Evolutionary conservation across 306 rosid species (phyloP).

Genomic region (Geum urbanum): DNA sequence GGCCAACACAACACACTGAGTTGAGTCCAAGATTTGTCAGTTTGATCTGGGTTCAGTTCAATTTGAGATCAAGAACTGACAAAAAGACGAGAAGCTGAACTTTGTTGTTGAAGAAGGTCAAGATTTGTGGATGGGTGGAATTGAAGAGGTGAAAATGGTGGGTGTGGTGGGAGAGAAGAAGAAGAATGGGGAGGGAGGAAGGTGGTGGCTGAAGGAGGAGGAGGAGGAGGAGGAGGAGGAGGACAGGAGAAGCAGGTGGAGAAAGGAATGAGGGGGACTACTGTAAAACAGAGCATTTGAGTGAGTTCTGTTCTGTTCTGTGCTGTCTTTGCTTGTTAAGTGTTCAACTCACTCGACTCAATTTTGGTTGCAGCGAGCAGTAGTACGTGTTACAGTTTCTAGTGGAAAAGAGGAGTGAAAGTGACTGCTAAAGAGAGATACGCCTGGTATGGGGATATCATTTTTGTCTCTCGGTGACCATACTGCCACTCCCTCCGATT

Average conservation of each 20-base stretch:
- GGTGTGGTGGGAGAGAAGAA: conserved; percentile 10
- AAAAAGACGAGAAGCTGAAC: neutral
- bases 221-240: neutral
- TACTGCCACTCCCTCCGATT: conserved; percentile 1
- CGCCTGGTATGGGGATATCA: conserved; percentile 3
- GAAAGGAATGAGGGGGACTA: conserved; percentile 35
- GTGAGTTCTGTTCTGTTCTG: too few relatives aligned
- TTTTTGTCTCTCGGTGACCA: conserved; percentile 12
- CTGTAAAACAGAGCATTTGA: conserved; percentile 41
- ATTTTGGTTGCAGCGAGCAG: conserved; percentile 13
- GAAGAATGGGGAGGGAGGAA: neutral
- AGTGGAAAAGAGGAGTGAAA: conserved; percentile 28
- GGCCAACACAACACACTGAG: neutral
- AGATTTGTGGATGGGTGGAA: neutral
- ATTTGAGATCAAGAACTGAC: conserved; percentile 11
- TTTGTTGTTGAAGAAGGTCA: neutral
- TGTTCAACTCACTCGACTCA: neutral
- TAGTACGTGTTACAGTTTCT: conserved; percentile 9
- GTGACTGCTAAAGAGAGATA: conserved; percentile 26
- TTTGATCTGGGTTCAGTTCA: too few relatives aligned
- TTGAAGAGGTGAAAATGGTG: neutral
- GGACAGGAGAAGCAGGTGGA: conserved; percentile 25
- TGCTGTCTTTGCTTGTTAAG: too few relatives aligned
- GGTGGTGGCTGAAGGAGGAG: conserved; percentile 30
- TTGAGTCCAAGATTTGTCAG: neutral